phyloP scores from a whole-genome alignment of 225 moss, liverwort and hornwort species.

The Neckera pumila region DNA sequence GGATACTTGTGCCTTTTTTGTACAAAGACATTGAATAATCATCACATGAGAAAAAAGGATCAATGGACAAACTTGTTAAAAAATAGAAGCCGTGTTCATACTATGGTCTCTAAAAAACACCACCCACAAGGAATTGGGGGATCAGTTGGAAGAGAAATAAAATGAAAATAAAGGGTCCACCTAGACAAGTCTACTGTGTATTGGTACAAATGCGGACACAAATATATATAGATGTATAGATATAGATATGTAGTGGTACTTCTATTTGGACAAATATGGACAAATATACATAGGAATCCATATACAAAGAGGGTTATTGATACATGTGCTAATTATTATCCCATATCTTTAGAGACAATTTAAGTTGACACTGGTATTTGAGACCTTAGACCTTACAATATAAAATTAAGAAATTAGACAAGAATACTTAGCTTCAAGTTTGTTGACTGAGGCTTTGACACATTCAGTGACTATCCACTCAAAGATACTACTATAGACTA shows the following conservation, averaged over 20 bases:
- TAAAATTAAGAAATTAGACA: neutral
- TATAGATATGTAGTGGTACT: neutral
- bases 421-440: neutral
- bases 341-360: neutral
- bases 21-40: neutral
- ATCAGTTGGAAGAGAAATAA: neutral
- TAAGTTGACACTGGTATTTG: neutral
- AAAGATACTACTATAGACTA: neutral
- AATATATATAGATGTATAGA: too few relatives aligned
- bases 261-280: neutral
- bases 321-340: neutral
- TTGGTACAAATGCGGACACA: neutral
- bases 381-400: neutral
- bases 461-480: neutral
- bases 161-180: neutral
- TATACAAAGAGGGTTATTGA: accelerated
- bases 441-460: neutral
- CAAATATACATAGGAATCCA: neutral
- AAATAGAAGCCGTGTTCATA: neutral
- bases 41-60: neutral
- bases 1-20: too few relatives aligned
- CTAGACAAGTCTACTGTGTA: neutral
- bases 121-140: neutral
- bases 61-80: neutral
- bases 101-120: neutral